A percentile compares a stretch with the other conserved stretches of the same genome.
Evolutionary conservation across 2,329 filamentous ascomycete genomes (phyloP).

Genomic region (Emydomyces testavorans): DNA sequence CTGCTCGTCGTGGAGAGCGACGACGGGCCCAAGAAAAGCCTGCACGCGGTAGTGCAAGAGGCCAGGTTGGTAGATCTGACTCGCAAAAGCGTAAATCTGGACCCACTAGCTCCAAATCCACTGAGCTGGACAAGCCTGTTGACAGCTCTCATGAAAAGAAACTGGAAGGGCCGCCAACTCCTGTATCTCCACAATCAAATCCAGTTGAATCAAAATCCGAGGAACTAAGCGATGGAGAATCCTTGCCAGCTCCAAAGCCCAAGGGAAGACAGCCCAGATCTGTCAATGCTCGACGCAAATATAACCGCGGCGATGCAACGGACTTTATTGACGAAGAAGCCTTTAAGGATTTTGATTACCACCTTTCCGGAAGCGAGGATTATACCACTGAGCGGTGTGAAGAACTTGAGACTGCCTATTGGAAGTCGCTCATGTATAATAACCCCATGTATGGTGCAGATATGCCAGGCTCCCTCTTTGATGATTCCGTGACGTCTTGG

Average conservation of each 20-base stretch:
- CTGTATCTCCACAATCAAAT: constrained; percentile 45
- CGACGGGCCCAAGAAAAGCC: constrained; percentile 40
- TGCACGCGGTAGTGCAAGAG: constrained; percentile 29
- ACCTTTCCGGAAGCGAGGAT: constrained; percentile 68
- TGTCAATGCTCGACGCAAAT: constrained; percentile 75
- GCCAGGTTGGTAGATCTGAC: constrained; percentile 28
- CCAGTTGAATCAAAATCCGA: constrained; percentile 47
- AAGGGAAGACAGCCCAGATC: constrained; percentile 53
- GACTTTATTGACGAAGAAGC: constrained; percentile 78
- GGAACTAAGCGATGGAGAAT: constrained; percentile 36
- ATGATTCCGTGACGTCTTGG: constrained; percentile 73
- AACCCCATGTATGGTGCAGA: constrained; percentile 92
- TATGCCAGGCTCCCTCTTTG: constrained; percentile 88
- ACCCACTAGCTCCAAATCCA: constrained; percentile 29
- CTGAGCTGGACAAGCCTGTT: constrained; percentile 31
- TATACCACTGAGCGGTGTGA: constrained; percentile 86
- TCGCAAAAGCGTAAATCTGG: constrained; percentile 37
- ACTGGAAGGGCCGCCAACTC: constrained; percentile 41
- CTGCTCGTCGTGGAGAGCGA: constrained; percentile 64
- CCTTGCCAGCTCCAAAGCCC: constrained; percentile 32
- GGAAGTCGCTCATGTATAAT: constrained; percentile 94
- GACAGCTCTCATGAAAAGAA: constrained; percentile 30
- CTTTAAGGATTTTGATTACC: constrained; percentile 85
- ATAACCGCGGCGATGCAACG: constrained; percentile 65
- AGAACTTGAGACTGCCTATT: constrained; percentile 88